Percentiles rank a stretch among this genome's conserved stretches.
Evolutionary conservation across 2,329 filamentous ascomycete species (phyloP).

Genomic region (Aspergillus ochraceus): DNA sequence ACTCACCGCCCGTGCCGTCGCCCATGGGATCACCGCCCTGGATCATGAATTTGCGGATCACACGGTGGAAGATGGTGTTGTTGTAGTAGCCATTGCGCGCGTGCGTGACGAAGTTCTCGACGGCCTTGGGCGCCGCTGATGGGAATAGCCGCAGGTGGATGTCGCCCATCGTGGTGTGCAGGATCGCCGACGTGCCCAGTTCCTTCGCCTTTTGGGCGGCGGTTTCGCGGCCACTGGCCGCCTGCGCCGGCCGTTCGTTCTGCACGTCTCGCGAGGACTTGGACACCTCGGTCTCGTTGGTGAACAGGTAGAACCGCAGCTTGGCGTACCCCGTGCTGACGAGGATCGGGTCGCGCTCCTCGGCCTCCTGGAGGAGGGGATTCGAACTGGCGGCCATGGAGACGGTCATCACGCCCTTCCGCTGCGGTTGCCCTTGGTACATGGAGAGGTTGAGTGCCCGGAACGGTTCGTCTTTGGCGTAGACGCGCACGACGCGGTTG

Average conservation of each 20-base stretch:
- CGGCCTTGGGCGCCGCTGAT: conserved; percentile 86
- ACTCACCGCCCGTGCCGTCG: conserved; percentile 86
- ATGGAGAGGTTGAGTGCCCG: conserved; percentile 78
- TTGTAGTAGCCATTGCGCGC: conserved; percentile 92
- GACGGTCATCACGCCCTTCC: conserved; percentile 88
- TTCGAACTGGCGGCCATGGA: conserved; percentile 97
- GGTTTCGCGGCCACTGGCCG: conserved; percentile 50
- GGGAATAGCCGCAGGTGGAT: conserved; percentile 93
- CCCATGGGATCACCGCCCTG: conserved; percentile 80
- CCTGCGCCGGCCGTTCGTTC: conserved; percentile 82
- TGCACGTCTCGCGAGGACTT: conserved; percentile 87
- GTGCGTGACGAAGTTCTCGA: conserved; percentile 97
- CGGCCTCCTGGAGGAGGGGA: conserved; percentile 87
- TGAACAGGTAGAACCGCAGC: conserved; percentile 97
- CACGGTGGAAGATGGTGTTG: conserved; percentile 93
- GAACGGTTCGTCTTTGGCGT: conserved; percentile 85
- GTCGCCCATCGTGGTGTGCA: conserved; percentile 93
- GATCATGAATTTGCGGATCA: conserved; percentile 99
- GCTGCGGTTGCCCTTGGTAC: conserved; percentile 94
- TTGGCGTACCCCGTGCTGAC: conserved; percentile 82
- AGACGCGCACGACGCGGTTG: conserved; percentile 86
- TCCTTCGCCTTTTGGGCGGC: conserved; percentile 64
- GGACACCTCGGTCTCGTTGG: conserved; percentile 79
- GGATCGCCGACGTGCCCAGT: conserved; percentile 73
- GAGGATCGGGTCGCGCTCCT: conserved; percentile 85